Conservation (phyloP, 2,329 filamentous ascomycete species). For the Stromatinia cepivora region DNA sequence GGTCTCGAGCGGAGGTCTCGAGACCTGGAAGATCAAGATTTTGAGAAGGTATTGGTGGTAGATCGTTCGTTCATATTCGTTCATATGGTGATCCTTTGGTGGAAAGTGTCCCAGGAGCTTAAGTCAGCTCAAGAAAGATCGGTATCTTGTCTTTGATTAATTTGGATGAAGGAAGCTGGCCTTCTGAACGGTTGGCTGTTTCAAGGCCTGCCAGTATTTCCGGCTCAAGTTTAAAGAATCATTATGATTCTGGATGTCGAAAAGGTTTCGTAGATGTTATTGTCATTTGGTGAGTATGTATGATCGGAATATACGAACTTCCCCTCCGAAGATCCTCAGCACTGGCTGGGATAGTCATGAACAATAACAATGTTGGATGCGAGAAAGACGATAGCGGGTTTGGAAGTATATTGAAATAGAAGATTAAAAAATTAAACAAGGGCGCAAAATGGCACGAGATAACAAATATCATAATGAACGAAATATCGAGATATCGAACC, state of each 20-base stretch:
- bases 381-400: background rate
- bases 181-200: too few species aligned
- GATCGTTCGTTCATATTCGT: background rate
- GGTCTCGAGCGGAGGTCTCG: background rate
- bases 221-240: too few species aligned
- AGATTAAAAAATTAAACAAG: background rate
- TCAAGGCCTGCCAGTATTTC: too few species aligned
- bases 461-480: too few species aligned
- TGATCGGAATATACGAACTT: background rate
- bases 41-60: background rate
- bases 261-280: background rate
- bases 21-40: background rate
- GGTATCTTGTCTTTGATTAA: background rate
- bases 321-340: background rate
- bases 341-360: background rate
- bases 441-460: background rate
- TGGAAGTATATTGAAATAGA: background rate
- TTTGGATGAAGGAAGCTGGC: background rate
- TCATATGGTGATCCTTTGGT: background rate
- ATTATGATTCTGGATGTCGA: too few species aligned
- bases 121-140: background rate
- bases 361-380: background rate
- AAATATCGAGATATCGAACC: background rate
- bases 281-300: background rate
- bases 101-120: background rate